phyloP scores from a whole-genome alignment of 768 basidiomycete genomes.

The Mycena alexandri region DNA sequence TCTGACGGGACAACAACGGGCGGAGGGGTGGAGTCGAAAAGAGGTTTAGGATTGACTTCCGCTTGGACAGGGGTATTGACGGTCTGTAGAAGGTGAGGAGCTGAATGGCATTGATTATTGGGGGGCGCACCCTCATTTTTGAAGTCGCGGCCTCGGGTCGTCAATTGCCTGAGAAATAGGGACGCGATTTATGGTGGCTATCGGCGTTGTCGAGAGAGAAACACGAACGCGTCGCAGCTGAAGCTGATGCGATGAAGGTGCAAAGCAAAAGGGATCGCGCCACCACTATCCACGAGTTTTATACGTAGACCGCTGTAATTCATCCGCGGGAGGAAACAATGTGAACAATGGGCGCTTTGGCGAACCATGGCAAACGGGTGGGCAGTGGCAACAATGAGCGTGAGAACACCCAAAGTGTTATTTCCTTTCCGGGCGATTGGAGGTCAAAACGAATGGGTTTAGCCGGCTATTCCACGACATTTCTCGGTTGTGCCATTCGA shows the following conservation, averaged over 20 bases:
- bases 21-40: conserved; percentile 28
- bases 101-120: neutral
- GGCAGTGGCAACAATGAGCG: neutral
- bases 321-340: conserved; percentile 2
- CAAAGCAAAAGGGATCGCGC: no score
- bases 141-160: no score
- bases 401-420: neutral
- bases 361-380: neutral
- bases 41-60: conserved; percentile 30
- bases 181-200: neutral
- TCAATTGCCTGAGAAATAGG: no score
- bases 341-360: neutral
- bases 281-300: neutral
- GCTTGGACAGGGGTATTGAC: conserved; percentile 29
- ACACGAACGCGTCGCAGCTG: neutral
- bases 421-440: conserved; percentile 24
- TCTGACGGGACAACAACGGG: conserved; percentile 9
- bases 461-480: neutral
- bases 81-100: conserved; percentile 8
- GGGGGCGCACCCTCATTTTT: conserved; percentile 28
- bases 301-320: neutral
- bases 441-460: conserved; percentile 9
- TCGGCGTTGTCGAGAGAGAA: conserved; percentile 2
- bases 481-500: no score
- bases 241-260: neutral